Percentiles rank a stretch among this genome's conserved stretches.
These are phyloP conservation scores for Bathelium albidoporum DNA, from an alignment of 495 filamentous ascomycete genomes.

Conservation along the genomic window DNA sequence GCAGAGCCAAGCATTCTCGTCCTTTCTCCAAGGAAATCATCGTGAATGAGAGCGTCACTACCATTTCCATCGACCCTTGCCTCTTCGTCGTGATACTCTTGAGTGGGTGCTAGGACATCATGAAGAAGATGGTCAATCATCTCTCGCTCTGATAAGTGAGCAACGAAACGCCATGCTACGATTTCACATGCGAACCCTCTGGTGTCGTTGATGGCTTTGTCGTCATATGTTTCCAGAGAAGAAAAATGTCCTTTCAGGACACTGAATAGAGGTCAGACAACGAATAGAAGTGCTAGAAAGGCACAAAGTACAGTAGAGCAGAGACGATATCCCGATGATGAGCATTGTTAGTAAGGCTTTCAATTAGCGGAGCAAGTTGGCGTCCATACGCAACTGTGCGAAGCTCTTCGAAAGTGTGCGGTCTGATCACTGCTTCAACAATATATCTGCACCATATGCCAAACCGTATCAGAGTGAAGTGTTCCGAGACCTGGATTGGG, in stretches of 20 bases:
- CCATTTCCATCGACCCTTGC: conserved; percentile 13
- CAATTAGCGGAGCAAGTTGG: conserved; percentile 52
- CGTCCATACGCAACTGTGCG: conserved; percentile 55
- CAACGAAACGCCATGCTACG: conserved; percentile 81
- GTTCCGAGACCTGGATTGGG: not conserved
- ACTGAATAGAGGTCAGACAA: conserved; percentile 36
- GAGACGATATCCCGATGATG: conserved; percentile 68
- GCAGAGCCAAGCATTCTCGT: not conserved
- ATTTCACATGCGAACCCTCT: conserved; percentile 82
- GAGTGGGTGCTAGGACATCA: not conserved
- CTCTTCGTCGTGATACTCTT: conserved; percentile 2
- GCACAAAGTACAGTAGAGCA: conserved; percentile 57
- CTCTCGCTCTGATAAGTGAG: conserved; percentile 67
- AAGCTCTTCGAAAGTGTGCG: conserved; percentile 72
- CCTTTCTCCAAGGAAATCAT: conserved; percentile 8
- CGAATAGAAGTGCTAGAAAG: not conserved
- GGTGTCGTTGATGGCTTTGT: conserved; percentile 61
- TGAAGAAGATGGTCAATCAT: conserved; percentile 59
- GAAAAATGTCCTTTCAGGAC: conserved; percentile 65
- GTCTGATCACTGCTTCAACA: conserved; percentile 50
- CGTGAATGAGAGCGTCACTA: not conserved
- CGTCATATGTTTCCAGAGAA: conserved; percentile 39
- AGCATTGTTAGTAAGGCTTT: conserved; percentile 51
- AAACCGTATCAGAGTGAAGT: not conserved
- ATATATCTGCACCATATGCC: conserved; percentile 44